Evolutionary conservation across 2,329 filamentous ascomycete species (phyloP), one percentile per base, ranked within the genome.

Genomic region (Aspergillus sojae): DNA sequence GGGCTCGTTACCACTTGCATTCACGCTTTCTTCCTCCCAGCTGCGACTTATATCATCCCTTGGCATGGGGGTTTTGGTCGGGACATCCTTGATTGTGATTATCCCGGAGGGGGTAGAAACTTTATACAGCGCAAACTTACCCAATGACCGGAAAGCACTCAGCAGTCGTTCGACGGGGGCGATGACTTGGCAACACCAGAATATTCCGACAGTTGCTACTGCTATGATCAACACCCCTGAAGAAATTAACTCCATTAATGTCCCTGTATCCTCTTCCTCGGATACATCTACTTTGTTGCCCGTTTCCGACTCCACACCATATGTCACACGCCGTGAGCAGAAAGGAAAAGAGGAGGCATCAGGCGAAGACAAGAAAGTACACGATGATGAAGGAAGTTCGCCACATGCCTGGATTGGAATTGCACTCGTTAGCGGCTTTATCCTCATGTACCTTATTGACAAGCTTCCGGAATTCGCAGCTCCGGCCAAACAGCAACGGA

Each of bases 81-180:
- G 95, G 41, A 98, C 95, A 32, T 94, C 94, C 1, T 85, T 99
- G 68, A 94, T 98, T 68, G 93, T 99, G 36, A 98, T 99, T 74
- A 97, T 99, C 72, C 95, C 95, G 0, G 95, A 99, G 78, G 95
- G 95, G 43, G 90, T 98, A 64, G 94, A 97, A 75, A 94, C 95
- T 3, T 85, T 97, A 62, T 92, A 95, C 70, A 88, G 81, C 69
- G 84, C 86, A 43, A 79, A 72, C 57, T 66, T 73, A 21, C 63
- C 72, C 34, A 72, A 70, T 54, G 57, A 60, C 63, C 73, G 64
- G 62, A 79, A 77, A 62, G 74, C 69, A 63, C 71, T 75, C 54
- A 74, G 66, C 65, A 70, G 68, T 21, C 74, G 73, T 43, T 68
- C 72, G 11, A 61, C 68, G 6, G 58, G 69, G 52, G 66, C 71